phyloP scores from a whole-genome alignment of 1,284 basidiomycete species.

The Agroathelia rolfsii region DNA sequence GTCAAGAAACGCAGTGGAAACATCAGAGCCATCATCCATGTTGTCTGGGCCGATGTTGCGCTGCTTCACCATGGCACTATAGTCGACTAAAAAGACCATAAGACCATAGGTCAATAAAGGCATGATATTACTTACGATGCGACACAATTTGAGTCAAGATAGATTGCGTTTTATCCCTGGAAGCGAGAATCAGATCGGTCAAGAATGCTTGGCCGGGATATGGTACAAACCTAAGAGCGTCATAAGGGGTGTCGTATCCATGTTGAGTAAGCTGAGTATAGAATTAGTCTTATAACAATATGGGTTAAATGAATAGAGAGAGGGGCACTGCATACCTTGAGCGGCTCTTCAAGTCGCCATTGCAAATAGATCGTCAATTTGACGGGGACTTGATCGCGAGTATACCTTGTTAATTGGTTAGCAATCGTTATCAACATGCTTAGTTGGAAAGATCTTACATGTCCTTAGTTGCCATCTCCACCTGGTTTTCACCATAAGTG shows the following conservation, averaged over 20 bases:
- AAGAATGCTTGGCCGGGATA: not conserved
- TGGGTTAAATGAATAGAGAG: too few relatives aligned
- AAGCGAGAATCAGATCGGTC: slow-evolving; percentile 5
- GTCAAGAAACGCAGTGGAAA: slow-evolving; percentile 68
- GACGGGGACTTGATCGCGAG: slow-evolving; percentile 75
- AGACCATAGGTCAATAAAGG: slow-evolving; percentile 18
- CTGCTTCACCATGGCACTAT: slow-evolving; percentile 65
- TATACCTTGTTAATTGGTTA: slow-evolving; percentile 42
- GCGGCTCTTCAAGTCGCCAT: slow-evolving; percentile 69
- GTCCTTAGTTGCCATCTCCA: slow-evolving; percentile 78
- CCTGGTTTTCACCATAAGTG: slow-evolving; percentile 70
- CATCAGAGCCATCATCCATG: slow-evolving; percentile 55
- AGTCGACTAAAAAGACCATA: slow-evolving; percentile 29
- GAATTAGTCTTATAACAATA: slow-evolving; percentile 9
- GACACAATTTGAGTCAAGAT: slow-evolving; percentile 77
- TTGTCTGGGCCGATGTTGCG: slow-evolving; percentile 66
- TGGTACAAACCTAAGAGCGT: slow-evolving; percentile 43
- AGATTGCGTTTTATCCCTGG: slow-evolving; percentile 68
- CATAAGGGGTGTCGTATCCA: slow-evolving; percentile 74
- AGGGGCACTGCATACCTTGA: slow-evolving; percentile 34
- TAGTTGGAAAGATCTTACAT: slow-evolving; percentile 52
- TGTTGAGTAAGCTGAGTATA: slow-evolving; percentile 50
- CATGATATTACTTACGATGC: slow-evolving; percentile 47
- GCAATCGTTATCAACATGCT: too few relatives aligned
- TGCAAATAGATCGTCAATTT: slow-evolving; percentile 74